Percentiles rank a stretch among this genome's conserved stretches.
phyloP scores from a whole-genome alignment of 2,329 filamentous ascomycete genomes.

The Apiospora rasikravindrae region DNA sequence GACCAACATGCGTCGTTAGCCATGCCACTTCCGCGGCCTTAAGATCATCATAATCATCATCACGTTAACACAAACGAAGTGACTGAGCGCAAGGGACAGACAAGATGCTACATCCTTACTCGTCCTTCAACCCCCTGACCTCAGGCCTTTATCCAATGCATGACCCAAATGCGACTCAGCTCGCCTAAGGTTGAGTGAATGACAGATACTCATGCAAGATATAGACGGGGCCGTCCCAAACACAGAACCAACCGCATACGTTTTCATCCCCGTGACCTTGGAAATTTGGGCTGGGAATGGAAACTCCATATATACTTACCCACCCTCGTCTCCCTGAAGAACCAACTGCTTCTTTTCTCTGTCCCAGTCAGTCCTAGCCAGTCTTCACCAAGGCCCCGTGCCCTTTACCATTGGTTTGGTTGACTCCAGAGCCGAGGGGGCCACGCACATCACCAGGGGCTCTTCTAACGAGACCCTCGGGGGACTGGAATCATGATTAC shows the following conservation, averaged over 20 bases:
- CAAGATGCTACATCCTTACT: not conserved
- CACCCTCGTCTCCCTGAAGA: not conserved
- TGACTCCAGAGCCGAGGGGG: not conserved
- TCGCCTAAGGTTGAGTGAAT: not conserved
- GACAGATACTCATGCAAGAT: not conserved
- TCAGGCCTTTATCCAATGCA: constrained; percentile 4
- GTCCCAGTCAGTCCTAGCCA: too few relatives aligned
- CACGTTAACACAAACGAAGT: not conserved
- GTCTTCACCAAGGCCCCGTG: not conserved
- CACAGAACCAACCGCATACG: constrained; percentile 4
- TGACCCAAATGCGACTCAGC: not conserved
- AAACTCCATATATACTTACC: not conserved
- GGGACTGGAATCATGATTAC: too few relatives aligned
- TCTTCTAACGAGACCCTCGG: not conserved
- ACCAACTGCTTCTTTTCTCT: not conserved
- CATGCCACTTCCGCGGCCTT: not conserved
- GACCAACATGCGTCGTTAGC: not conserved
- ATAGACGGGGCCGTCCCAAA: not conserved
- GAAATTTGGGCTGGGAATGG: not conserved
- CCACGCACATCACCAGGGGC: not conserved
- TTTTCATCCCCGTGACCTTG: not conserved
- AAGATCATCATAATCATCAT: not conserved
- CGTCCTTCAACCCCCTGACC: not conserved
- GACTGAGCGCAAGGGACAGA: not conserved
- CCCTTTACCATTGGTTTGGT: constrained; percentile 4